A percentile compares a stretch with the other conserved stretches of the same genome.
These are phyloP conservation scores for Papiliotrema laurentii DNA, from an alignment of 1,284 basidiomycete genomes.

Conservation along the genomic window DNA sequence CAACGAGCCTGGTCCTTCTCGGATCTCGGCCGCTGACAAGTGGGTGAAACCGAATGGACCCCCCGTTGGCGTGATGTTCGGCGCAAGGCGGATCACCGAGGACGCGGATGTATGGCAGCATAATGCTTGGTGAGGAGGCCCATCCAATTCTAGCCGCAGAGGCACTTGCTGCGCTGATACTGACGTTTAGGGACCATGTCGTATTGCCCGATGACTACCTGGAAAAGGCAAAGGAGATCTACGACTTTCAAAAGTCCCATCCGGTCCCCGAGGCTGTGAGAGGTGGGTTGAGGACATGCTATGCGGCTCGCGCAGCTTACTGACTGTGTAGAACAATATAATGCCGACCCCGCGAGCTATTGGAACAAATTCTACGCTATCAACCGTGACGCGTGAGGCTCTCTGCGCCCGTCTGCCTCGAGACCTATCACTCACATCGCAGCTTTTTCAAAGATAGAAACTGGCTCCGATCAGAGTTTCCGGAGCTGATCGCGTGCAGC, in stretches of 20 bases:
- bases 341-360: slow-evolving; percentile 40
- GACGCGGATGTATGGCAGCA: slow-evolving; percentile 44
- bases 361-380: slow-evolving; percentile 89
- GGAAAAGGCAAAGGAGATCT: slow-evolving; percentile 62
- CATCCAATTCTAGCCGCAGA: neutral
- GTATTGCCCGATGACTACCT: slow-evolving; percentile 73
- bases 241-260: slow-evolving; percentile 61
- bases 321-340: slow-evolving; percentile 31
- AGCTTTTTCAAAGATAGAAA: slow-evolving; percentile 91
- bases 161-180: neutral
- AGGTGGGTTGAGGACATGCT: slow-evolving; percentile 19
- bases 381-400: slow-evolving; percentile 57
- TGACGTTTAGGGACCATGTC: slow-evolving; percentile 67
- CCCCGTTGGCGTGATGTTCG: slow-evolving; percentile 41
- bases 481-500: slow-evolving; percentile 69
- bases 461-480: slow-evolving; percentile 92
- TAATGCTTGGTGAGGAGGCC: slow-evolving; percentile 43
- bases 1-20: no score
- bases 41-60: slow-evolving; percentile 44
- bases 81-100: slow-evolving; percentile 38
- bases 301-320: neutral
- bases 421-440: slow-evolving; percentile 5
- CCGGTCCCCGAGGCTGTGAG: slow-evolving; percentile 67
- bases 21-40: slow-evolving; percentile 43
- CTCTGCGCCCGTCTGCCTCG: neutral